phyloP scores from a whole-genome alignment of 164 flowering plant species.

The Nymphaea colorata region DNA sequence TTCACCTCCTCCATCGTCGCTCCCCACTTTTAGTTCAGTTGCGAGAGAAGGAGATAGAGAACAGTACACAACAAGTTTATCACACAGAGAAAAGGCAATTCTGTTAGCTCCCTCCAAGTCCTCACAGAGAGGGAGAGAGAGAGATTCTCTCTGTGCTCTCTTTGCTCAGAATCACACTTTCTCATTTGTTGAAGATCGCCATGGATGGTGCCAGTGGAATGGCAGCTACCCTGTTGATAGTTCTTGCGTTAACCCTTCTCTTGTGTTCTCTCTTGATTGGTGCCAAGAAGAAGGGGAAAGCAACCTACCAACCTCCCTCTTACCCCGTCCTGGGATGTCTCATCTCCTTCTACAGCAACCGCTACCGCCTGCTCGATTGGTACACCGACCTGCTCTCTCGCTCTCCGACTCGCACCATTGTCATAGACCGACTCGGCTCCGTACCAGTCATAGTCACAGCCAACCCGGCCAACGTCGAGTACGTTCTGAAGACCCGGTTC shows the following conservation, averaged over 20 bases:
- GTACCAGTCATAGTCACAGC: slow-evolving; percentile 57
- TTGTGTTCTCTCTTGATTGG: neutral
- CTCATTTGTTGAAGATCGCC: neutral
- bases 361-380: slow-evolving; percentile 55
- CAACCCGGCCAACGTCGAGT: slow-evolving; percentile 71
- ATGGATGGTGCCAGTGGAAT: neutral
- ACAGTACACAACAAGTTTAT: no score
- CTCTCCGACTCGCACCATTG: slow-evolving; percentile 51
- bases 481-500: slow-evolving; percentile 67
- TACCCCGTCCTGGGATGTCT: slow-evolving; percentile 62
- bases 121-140: neutral
- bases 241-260: neutral
- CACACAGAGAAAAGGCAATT: neutral
- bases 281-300: neutral
- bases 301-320: slow-evolving; percentile 24
- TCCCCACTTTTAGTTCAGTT: neutral
- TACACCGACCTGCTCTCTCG: slow-evolving; percentile 52
- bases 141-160: neutral
- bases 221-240: neutral
- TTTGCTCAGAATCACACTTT: neutral
- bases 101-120: neutral
- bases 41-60: neutral
- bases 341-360: slow-evolving; percentile 49
- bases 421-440: slow-evolving; percentile 45
- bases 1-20: neutral